A percentile compares a stretch with the other conserved stretches of the same genome.
Evolutionary conservation across 108 stramenopile species (phyloP).

Genomic region (Cyclostephanos invisitatus): DNA sequence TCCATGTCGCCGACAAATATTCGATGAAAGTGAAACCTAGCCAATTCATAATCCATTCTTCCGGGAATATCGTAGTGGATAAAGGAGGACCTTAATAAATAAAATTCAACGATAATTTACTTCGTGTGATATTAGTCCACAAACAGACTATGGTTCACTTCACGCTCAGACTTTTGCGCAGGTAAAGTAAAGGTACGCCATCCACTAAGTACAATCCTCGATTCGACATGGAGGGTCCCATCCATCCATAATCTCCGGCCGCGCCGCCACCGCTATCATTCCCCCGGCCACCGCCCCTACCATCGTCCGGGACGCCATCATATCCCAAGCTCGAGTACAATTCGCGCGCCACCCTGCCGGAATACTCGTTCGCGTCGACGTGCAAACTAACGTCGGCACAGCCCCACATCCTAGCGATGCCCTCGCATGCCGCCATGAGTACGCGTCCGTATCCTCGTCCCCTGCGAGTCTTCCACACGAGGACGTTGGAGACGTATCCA

Average conservation of each 20-base stretch:
- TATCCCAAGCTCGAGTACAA: conserved; percentile 66
- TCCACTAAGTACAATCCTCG: conserved; percentile 58
- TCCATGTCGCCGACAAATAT: conserved; percentile 19
- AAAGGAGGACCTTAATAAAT: not conserved
- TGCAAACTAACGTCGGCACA: conserved; percentile 61
- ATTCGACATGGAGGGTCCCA: conserved; percentile 51
- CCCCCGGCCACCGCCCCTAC: not conserved
- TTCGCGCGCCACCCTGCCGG: conserved; percentile 51
- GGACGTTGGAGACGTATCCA: conserved; percentile 69
- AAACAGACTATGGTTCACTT: not conserved
- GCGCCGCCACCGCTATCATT: conserved; percentile 4
- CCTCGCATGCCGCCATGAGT: conserved; percentile 66
- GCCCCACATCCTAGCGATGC: conserved; percentile 64
- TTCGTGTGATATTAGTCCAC: too few relatives aligned
- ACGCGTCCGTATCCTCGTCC: conserved; percentile 64
- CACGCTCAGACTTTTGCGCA: conserved; percentile 29
- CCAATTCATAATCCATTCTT: not conserved
- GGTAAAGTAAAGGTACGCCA: conserved; percentile 55
- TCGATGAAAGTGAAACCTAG: not conserved
- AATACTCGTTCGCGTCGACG: conserved; percentile 62
- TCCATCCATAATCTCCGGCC: conserved; percentile 36
- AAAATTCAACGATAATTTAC: not conserved
- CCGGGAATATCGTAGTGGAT: too few relatives aligned
- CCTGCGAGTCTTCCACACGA: conserved; percentile 53
- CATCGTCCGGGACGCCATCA: conserved; percentile 39